Evolutionary conservation across 768 basidiomycete species (phyloP).

Genomic region (Mrakia frigida): DNA sequence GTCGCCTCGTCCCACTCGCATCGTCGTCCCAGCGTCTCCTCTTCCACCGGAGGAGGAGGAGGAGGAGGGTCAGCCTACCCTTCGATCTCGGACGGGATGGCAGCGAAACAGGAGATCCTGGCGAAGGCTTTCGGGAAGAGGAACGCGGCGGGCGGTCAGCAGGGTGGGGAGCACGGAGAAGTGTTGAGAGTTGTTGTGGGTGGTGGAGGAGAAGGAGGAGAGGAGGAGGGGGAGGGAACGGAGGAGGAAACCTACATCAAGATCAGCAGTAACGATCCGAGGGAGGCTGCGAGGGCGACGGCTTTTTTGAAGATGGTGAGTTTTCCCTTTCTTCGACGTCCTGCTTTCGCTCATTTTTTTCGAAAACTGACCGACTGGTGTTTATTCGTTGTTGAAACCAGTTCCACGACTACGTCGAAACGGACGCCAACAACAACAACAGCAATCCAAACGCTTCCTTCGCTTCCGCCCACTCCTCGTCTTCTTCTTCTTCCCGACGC

Average conservation of each 20-base stretch:
- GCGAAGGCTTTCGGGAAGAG: neutral
- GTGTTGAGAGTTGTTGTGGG: neutral
- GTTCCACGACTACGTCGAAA: constrained; percentile 32
- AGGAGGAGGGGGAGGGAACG: neutral
- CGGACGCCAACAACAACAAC: neutral
- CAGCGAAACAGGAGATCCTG: neutral
- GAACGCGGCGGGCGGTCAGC: neutral
- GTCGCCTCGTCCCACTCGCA: neutral
- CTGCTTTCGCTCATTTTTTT: too few relatives aligned
- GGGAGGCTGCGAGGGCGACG: constrained; percentile 28
- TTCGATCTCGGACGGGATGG: neutral
- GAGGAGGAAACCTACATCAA: constrained; percentile 27
- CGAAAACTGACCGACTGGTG: neutral
- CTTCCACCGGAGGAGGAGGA: constrained; percentile 3
- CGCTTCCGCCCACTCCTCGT: constrained; percentile 3
- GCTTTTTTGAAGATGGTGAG: constrained; percentile 31
- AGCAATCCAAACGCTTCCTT: neutral
- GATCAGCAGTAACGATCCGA: constrained; percentile 28
- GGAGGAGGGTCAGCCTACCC: neutral
- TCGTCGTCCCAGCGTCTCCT: neutral
- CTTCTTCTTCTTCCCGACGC: neutral
- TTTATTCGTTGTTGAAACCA: neutral
- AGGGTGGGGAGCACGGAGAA: neutral
- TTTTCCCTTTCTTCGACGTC: neutral
- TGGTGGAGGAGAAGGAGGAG: neutral